These are phyloP conservation scores for Dichotomocladium elegans DNA, from an alignment of 371 early-diverging fungal species.

Conservation along the genomic window DNA sequence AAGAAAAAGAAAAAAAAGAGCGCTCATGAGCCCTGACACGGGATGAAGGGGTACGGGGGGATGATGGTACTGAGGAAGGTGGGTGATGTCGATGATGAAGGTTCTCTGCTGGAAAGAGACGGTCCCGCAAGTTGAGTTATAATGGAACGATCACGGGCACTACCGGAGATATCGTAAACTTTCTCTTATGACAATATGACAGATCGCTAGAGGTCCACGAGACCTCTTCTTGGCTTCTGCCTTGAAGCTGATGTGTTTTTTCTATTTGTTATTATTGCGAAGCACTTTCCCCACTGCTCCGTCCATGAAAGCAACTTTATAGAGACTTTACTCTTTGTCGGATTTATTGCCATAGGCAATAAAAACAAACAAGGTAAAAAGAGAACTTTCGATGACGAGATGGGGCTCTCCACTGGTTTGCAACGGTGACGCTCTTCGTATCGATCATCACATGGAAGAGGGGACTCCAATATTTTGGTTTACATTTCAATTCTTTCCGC, in stretches of 20 bases:
- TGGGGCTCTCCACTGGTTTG: too few species aligned
- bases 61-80: background rate
- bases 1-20: background rate
- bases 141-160: conserved; percentile 8
- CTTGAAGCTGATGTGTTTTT: too few species aligned
- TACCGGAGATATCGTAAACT: background rate
- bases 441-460: too few species aligned
- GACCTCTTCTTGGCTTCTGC: too few species aligned
- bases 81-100: too few species aligned
- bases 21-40: background rate
- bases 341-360: too few species aligned
- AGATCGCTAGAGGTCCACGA: background rate
- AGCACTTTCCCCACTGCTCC: too few species aligned
- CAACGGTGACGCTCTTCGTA: too few species aligned
- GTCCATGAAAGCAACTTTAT: too few species aligned
- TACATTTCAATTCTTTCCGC: conserved; percentile 4
- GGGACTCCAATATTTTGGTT: conserved; percentile 8
- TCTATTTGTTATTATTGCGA: background rate
- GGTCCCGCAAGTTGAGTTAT: background rate
- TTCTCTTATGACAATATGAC: background rate
- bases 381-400: conserved; percentile 2
- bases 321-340: too few species aligned
- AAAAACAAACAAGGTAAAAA: background rate
- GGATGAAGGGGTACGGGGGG: background rate
- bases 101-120: too few species aligned